Base-by-base conservation (phyloP, 2,329 filamentous ascomycete genomes). In the Clarireedia homoeocarpa region DNA sequence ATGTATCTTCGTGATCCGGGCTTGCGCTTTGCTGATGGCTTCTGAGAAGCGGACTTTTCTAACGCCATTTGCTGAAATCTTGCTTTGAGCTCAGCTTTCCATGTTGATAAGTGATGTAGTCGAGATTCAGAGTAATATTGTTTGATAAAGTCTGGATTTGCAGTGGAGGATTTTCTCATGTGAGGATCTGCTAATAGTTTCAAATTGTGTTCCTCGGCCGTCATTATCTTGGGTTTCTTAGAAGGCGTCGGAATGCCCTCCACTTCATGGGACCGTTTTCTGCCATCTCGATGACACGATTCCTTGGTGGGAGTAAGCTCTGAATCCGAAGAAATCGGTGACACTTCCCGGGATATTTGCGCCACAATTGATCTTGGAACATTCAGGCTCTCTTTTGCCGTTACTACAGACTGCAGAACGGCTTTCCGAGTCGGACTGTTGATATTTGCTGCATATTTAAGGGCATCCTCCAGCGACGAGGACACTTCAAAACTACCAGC, bases 101-200 rank as follows among this genome's bases (percentile, higher is more conserved):
- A 97, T 1, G 89, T 90, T 0, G 92, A 96, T 0, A 99, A 75
- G 68, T 99, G 94, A 71, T 99, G 95, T 20, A 99, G 77, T 24
- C 94, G 86, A 59, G 92, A 97, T 72, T 97, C 91, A 4, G 90
- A 88, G 68, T 97, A 99, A 67, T 89, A 99, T 59, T 97, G 91
- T 61, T 92, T 88, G 1, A 99, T 76, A 59, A 99, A 99, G 38
- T 94, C 85, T 0, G 95, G 94, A 62, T 99, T 95, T 7, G 91
- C 88, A 1, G 91, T 91, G 1, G 91, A 95, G 0, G 91, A 91
- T 66, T 95, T 94, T 58, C 89, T 83, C 64, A 96, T 83, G 36
- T 85, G 84, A 2, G 94, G 91, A 66, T 97, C 91, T 2, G 87
- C 82, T 3, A 99, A 77, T 1, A 97, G 77, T 58, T 87, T 76